Evolutionary conservation across 1,139 yeast genomes (phyloP), one percentile per base, ranked within the genome.

Genomic region (Kluyveromyces marxianus): DNA sequence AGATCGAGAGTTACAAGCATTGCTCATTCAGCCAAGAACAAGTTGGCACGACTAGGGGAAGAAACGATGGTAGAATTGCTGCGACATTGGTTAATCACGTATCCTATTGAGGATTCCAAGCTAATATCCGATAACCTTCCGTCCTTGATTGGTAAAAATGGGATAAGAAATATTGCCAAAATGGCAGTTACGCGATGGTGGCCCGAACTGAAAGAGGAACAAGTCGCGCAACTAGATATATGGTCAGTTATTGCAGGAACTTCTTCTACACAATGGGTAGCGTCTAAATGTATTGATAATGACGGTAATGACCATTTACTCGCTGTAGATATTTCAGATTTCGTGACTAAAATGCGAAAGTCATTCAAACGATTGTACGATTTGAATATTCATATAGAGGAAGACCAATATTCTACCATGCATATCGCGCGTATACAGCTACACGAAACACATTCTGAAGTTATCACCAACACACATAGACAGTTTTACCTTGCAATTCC

Each of bases 401-500:
- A 77, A 44, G 88, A 81, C 62, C 86, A 89, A 2, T 65, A 66
- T 14, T 69, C 76, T 39, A 87, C 89, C 1, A 57, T 83, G 48
- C 65, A 79, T 2, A 63, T 86, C 24, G 69, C 83, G 4, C 65
- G 95, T 41, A 69, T 85, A 25, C 95, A 85, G 55, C 72, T 83
- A 35, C 84, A 81, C 59, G 92, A 85, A 53, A 62, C 76, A 3
- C 50, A 53, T 28, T 48, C 50, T 27, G 39, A 44, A 3, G 48
- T 50, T 41, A 27, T 48, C 10, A 34, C 24, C 10, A 27, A 43
- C 4, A 27, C 44, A 8, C 45, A 46, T 10, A 44, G 31, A 50
- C 83, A 92, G 0, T 76, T 73, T 50, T 84, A 81, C 54, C 58
- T 85, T 28, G 87, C 84, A 0, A 65, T 86, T 7, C 89, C 94